Evolutionary conservation across 2,329 filamentous ascomycete species (phyloP), one percentile per base, ranked within the genome.

Genomic region (Fusarium sp.): DNA sequence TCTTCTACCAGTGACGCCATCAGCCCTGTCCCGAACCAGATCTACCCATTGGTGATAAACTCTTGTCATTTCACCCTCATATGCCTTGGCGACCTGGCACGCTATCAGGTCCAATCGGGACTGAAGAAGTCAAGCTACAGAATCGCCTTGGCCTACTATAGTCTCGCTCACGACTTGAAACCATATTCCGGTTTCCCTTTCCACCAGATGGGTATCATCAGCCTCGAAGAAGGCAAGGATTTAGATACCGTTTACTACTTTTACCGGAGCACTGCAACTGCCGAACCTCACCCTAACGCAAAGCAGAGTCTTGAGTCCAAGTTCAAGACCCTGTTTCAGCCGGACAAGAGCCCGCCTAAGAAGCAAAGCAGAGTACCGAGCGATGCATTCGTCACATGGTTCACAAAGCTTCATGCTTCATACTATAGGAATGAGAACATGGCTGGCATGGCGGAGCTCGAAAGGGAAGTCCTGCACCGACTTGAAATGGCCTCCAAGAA

Each of bases 121-220:
- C 87, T 86, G 64, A 94, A 92, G 78, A 87, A 89, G 68, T 89
- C 90, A 55, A 92, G 92, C 73, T 97, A 93, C 84, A 92, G 92
- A 27, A 89, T 89, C 16, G 93, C 95, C 16, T 85, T 94, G 75
- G 90, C 91, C 13, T 97, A 95, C 80, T 98, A 99, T 79, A 85
- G 88, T 58, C 84, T 98, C 63, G 96, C 96, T 23, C 89, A 90
- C 69, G 89, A 92, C 54, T 86, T 98, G 55, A 87, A 92, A 72
- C 93, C 95, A 5, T 84, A 88, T 20, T 93, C 92, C 47, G 95
- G 95, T 30, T 88, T 90, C 68, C 92, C 93, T 18, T 92, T 97
- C 76, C 95, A 99, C 75, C 96, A 98, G 79, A 89, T 96, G 78
- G 94, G 93, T 37, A 92, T 98, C 37, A 91, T 98, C 63, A 91